phyloP scores from a whole-genome alignment of 2,329 filamentous ascomycete genomes.

The Aspergillus floridensis region DNA sequence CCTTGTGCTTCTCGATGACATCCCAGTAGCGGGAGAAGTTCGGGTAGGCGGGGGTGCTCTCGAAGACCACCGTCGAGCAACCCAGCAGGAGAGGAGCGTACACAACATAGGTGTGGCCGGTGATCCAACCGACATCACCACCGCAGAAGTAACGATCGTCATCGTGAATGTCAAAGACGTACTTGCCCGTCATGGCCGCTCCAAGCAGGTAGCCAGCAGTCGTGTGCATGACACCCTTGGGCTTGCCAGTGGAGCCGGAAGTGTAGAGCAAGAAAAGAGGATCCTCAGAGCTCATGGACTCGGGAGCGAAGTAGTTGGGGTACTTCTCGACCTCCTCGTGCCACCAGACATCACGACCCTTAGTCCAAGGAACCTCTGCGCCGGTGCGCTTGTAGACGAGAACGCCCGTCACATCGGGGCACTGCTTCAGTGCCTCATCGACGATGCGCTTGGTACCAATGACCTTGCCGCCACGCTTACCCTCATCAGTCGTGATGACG shows the following conservation, averaged over 20 bases:
- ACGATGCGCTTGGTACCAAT: slow-evolving; percentile 99
- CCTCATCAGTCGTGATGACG: slow-evolving; percentile 95
- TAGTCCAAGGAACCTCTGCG: slow-evolving; percentile 84
- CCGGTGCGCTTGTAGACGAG: slow-evolving; percentile 95
- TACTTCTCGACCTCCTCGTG: slow-evolving; percentile 98
- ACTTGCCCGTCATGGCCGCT: slow-evolving; percentile 91
- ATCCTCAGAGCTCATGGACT: slow-evolving; percentile 88
- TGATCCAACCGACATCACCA: slow-evolving; percentile 98
- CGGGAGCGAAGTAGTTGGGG: slow-evolving; percentile 86
- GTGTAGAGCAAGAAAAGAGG: slow-evolving; percentile 97
- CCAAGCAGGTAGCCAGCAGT: slow-evolving; percentile 94
- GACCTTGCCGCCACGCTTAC: slow-evolving; percentile 93
- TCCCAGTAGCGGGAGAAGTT: slow-evolving; percentile 99
- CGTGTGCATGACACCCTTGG: slow-evolving; percentile 98
- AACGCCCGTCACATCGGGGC: slow-evolving; percentile 79
- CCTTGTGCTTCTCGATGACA: slow-evolving; percentile 89
- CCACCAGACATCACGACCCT: slow-evolving; percentile 93
- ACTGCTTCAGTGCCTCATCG: slow-evolving; percentile 94
- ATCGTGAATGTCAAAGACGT: slow-evolving; percentile 97
- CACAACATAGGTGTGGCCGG: slow-evolving; percentile 96
- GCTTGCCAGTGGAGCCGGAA: slow-evolving; percentile 95
- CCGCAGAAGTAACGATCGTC: slow-evolving; percentile 95
- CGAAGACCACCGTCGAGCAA: slow-evolving; percentile 92
- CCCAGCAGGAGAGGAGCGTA: slow-evolving; percentile 92
- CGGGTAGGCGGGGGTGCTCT: slow-evolving; percentile 95